Percentiles rank a stretch among this genome's conserved stretches.
Conservation (phyloP, 495 filamentous ascomycete genomes). For the Entonaema liquescens region DNA sequence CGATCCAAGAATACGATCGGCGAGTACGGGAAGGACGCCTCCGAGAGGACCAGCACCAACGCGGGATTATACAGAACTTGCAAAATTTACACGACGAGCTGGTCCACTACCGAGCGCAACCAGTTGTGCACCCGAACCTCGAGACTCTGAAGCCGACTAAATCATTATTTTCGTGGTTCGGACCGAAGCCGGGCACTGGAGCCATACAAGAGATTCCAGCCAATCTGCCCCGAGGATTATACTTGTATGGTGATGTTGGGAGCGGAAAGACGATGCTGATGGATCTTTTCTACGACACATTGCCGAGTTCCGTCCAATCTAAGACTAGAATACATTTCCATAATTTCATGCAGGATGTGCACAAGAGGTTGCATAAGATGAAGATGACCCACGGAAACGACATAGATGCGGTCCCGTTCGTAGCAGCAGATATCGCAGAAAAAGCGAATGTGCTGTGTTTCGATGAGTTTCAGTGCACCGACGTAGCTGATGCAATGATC, state of each 20-base stretch:
- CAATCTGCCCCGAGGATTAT: constrained; percentile 85
- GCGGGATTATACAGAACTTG: constrained; percentile 86
- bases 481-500: constrained; percentile 99
- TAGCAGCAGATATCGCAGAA: constrained; percentile 91
- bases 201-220: constrained; percentile 65
- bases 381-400: constrained; percentile 91
- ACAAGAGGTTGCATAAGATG: constrained; percentile 87
- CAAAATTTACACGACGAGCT: constrained; percentile 91
- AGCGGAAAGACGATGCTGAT: constrained; percentile 99
- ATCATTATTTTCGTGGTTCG: constrained; percentile 78
- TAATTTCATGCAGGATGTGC: constrained; percentile 99
- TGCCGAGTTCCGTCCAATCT: constrained; percentile 78
- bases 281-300: constrained; percentile 97
- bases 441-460: constrained; percentile 90
- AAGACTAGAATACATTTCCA: constrained; percentile 99
- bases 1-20: constrained; percentile 85
- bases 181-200: constrained; percentile 49
- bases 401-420: constrained; percentile 89
- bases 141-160: constrained; percentile 72
- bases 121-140: constrained; percentile 78
- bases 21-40: constrained; percentile 76
- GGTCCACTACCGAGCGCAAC: constrained; percentile 72
- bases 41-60: constrained; percentile 88
- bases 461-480: constrained; percentile 98
- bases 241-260: constrained; percentile 96